Evolutionary conservation across 169 alveolate genomes (phyloP).

Genomic region (Perkinsus olseni): DNA sequence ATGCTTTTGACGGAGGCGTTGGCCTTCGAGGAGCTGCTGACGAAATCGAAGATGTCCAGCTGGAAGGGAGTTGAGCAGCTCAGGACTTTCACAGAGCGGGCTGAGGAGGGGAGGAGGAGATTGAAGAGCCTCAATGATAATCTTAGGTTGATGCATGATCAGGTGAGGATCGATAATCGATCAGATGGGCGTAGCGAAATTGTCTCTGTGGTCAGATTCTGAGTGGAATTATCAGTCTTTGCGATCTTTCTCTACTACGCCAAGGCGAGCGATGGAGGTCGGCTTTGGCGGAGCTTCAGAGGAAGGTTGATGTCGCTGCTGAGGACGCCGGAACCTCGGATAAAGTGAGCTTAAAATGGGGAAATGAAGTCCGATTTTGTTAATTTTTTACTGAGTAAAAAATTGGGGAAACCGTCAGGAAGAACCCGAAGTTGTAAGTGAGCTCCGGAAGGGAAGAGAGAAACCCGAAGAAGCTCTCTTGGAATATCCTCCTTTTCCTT

Average conservation of each 20-base stretch:
- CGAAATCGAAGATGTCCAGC: background rate
- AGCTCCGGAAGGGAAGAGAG: no score
- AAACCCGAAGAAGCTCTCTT: no score
- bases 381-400: no score
- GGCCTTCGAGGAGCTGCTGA: conserved; percentile 66
- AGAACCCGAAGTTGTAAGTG: no score
- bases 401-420: no score
- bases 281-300: conserved; percentile 9
- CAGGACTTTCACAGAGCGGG: background rate
- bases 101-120: background rate
- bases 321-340: background rate
- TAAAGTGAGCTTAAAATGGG: no score
- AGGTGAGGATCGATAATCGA: conserved; percentile 2
- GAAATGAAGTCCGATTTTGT: no score
- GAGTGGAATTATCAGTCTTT: conserved; percentile 8
- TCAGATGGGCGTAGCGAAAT: no score
- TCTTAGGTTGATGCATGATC: background rate
- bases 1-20: conserved; percentile 71
- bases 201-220: no score
- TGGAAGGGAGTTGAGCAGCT: conserved; percentile 36
- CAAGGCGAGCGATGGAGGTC: background rate
- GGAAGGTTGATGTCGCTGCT: conserved; percentile 20
- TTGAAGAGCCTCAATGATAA: background rate
- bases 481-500: no score
- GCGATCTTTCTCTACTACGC: background rate